Evolutionary conservation across 805 yeast genomes (phyloP).

Genomic region (Wickerhamomyces tratensis): DNA sequence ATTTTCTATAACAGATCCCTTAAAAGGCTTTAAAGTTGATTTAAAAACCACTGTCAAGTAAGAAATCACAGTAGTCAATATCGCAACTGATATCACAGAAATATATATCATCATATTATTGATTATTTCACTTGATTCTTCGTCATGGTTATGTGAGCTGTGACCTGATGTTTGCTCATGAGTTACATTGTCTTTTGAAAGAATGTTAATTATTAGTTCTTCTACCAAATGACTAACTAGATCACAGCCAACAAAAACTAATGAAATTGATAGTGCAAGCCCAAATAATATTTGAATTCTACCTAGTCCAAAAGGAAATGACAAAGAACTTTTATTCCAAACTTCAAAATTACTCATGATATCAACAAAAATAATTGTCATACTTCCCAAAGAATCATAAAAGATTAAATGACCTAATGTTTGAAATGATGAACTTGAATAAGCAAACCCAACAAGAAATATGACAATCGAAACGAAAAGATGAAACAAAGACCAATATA

Average conservation of each 20-base stretch:
- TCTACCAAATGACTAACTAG: constrained; percentile 80
- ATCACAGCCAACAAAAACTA: constrained; percentile 88
- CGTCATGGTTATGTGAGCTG: constrained; percentile 2
- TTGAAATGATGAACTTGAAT: constrained; percentile 48
- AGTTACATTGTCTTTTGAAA: constrained; percentile 4
- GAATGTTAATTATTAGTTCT: constrained; percentile 41
- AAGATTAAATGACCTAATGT: constrained; percentile 82
- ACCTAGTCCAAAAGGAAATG: constrained; percentile 90
- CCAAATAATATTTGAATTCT: constrained; percentile 82
- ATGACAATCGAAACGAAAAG: constrained; percentile 41
- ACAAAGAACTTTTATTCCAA: constrained; percentile 76
- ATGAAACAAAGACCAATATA: constrained; percentile 54
- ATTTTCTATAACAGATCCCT: constrained; percentile 12
- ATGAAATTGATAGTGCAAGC: constrained; percentile 75
- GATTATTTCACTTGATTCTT: constrained; percentile 10
- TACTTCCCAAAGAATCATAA: constrained; percentile 76
- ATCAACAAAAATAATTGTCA: constrained; percentile 61
- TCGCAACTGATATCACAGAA: constrained; percentile 15
- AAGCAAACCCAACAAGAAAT: constrained; percentile 49
- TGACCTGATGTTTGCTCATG: constrained; percentile 11
- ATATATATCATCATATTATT: constrained; percentile 22
- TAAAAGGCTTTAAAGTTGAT: constrained; percentile 4
- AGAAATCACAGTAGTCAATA: constrained; percentile 24
- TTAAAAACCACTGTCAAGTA: not conserved
- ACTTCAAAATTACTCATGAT: constrained; percentile 86